Evolutionary conservation across 225 moss, liverwort and hornwort species (phyloP), one percentile per base, ranked within the genome.

Genomic region (Antitrichia curtipendula): DNA sequence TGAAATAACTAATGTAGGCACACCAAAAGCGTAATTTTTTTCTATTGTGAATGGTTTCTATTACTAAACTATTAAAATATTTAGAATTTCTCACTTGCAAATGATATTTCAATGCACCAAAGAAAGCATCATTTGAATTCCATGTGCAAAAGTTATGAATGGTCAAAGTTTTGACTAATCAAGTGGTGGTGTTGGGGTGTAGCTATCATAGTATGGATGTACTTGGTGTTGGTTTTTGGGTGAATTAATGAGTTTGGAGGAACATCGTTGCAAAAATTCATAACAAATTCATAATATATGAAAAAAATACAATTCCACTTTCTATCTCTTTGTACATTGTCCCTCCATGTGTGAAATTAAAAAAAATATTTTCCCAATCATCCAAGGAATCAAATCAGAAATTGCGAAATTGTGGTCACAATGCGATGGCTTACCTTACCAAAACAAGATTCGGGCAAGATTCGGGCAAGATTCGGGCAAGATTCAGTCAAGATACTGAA

Each of bases 141-240:
- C 0, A 0, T 7, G 29, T 45, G 4, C 10, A 18, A 29, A 72
- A 72, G 1, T 72, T 71, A 17, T 45, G 0, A 28, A 28, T 45
- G 17, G 6, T 72, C 28, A 45, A 28, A 17, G 4, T 43, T 72
- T 29, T 72, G 10, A 29, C 1, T 45, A 2, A 29, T 45, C 6
- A 9, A 73, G 1, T 73, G 29, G 11, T 29, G 19, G 0, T 0
- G 0, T 6, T 7, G 1, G 64, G 6, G 1, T 47, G 9, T 47
- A 17, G 4, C 5, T 72, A 45, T 28, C 29, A 29, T 28, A 72
- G 0, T 45, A 29, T 45, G 10, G 6, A 43, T 43, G 16, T 28
- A 43, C 6, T 71, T 28, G 3, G 0, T 28, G 0, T 17, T 71
- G 6, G 1, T 45, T 45, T 72, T 29, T 2, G 2, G 10, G 17